Percentiles rank a stretch among this genome's conserved stretches.
These are phyloP conservation scores for Chaetoceros tenuissimus DNA, from an alignment of 108 stramenopile genomes.

Conservation along the genomic window DNA sequence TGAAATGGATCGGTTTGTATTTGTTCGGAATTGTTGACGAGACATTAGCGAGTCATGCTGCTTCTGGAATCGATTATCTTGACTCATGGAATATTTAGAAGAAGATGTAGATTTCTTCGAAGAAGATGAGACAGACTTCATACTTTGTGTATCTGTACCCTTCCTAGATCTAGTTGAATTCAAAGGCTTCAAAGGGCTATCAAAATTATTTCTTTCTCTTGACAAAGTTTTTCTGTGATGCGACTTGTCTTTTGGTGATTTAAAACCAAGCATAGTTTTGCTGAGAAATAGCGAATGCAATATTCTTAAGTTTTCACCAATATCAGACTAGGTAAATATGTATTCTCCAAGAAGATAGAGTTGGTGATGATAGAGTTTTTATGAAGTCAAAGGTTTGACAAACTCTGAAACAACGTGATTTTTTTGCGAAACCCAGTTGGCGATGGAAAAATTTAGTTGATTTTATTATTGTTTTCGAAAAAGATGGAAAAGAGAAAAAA, in stretches of 20 bases:
- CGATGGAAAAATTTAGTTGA: no score
- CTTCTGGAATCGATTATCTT: background rate
- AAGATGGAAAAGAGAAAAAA: no score
- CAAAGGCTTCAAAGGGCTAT: background rate
- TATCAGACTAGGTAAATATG: no score
- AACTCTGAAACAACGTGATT: no score
- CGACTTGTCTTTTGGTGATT: background rate
- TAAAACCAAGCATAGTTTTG: no score
- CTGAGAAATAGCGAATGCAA: no score
- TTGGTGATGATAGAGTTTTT: no score
- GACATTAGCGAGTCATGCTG: background rate
- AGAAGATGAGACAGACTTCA: background rate
- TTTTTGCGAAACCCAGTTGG: no score
- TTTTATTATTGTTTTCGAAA: no score
- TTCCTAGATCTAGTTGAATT: background rate
- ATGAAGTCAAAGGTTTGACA: no score
- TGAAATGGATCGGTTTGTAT: background rate
- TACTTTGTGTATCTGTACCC: background rate
- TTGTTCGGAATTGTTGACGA: background rate
- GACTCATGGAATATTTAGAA: background rate
- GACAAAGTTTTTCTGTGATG: background rate
- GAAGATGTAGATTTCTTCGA: background rate
- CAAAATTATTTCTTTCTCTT: background rate
- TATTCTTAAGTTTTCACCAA: no score
- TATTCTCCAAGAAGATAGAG: no score